A percentile compares a stretch with the other conserved stretches of the same genome.
phyloP scores from a whole-genome alignment of 2,329 filamentous ascomycete species.

The Phaeomoniella chlamydospora region DNA sequence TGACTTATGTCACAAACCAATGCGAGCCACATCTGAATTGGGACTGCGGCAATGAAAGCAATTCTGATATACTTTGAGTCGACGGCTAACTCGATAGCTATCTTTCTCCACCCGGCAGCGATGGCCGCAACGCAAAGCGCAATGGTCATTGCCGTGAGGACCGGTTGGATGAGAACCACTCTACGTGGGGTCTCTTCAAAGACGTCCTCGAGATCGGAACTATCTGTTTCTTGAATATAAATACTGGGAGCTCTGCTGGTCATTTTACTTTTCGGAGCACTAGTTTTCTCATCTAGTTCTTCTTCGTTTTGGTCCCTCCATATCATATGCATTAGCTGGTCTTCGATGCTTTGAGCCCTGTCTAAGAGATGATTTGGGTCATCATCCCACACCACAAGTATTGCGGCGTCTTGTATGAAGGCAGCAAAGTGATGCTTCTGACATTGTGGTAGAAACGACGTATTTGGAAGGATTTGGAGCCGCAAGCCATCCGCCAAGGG shows the following conservation, averaged over 20 bases:
- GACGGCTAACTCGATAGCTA: conserved; percentile 39
- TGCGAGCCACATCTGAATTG: conserved; percentile 45
- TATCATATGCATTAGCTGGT: conserved; percentile 41
- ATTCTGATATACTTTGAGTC: conserved; percentile 41
- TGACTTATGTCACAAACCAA: conserved; percentile 32
- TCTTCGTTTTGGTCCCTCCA: conserved; percentile 31
- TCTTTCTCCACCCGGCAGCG: conserved; percentile 39
- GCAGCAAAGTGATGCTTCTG: conserved; percentile 54
- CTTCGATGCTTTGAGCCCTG: conserved; percentile 37
- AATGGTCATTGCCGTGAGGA: conserved; percentile 39
- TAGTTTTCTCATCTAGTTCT: conserved; percentile 22
- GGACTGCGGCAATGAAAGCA: conserved; percentile 35
- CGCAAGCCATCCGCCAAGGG: conserved; percentile 43
- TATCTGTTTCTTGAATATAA: conserved; percentile 13
- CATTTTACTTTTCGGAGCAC: conserved; percentile 16
- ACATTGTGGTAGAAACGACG: conserved; percentile 41
- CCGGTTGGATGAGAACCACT: conserved; percentile 40
- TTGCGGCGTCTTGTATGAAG: conserved; percentile 42
- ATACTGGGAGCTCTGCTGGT: conserved; percentile 8
- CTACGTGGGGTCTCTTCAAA: conserved; percentile 28
- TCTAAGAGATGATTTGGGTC: conserved; percentile 40
- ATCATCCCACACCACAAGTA: conserved; percentile 52
- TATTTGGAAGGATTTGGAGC: conserved; percentile 46
- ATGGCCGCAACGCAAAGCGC: conserved; percentile 37
- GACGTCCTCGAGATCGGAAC: conserved; percentile 13